Base-by-base conservation (phyloP, 202 grass and related monocot species). In the Zizania palustris region DNA sequence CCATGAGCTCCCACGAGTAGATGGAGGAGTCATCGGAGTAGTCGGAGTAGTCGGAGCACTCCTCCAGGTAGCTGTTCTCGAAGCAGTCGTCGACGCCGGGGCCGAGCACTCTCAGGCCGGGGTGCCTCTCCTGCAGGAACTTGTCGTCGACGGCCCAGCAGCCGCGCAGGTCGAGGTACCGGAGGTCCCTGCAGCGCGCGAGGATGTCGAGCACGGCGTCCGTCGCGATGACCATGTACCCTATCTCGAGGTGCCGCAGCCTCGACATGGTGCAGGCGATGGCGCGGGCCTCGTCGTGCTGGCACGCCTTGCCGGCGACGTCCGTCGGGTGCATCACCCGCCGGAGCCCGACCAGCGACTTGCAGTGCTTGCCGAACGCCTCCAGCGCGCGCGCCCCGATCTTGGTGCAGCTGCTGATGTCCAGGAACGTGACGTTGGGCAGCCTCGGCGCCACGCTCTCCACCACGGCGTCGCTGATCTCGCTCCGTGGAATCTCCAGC, bases 111-210 rank as follows among this genome's bases (percentile, higher is more conserved):
- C 82, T 90, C 37, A 99, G 77, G 10, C 71, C 68, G 6, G 89
- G 79, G 45, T 84, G 80, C 59, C 72, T 76, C 83, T 93, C 89
- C 78, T 77, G 91, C 15, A 95, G 13, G 45, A 85, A 79, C 58
- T 83, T 81, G 71, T 96, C 89, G 19, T 99, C 96, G 21, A 99
- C 96, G 58, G 87, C 79, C 96, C 96, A 99, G 85, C 96, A 99
- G 6, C 96, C 96, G 16, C 96, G 81, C 7, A 99, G 75, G 71
- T 99, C 96, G 51, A 99, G 67, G 65, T 87, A 84, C 80, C 92
- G 80, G 62, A 99, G 87, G 44, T 92, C 89, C 1, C 75, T 72
- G 83, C 96, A 99, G 18, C 74, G 75, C 11, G 60, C 74, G 5
- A 99, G 85, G 74, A 99, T 92, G 66, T 90, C 87, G 14, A 85